Base-by-base conservation (phyloP, 2,329 filamentous ascomycete species). In the Xylaria sp. region DNA sequence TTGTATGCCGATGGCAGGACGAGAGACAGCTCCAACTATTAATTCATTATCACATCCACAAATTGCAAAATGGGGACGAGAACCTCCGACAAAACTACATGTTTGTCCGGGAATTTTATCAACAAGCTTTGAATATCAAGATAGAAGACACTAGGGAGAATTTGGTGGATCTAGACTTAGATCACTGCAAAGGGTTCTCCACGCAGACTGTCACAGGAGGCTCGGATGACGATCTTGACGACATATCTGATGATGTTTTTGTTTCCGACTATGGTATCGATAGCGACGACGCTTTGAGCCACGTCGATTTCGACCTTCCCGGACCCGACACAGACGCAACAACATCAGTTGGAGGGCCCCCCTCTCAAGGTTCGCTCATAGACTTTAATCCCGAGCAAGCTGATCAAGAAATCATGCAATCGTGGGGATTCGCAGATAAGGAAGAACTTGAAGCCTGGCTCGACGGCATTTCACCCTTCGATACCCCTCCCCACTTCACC, bases 111-210 rank as follows among this genome's bases (percentile, higher is more conserved):
- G 6, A 11, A 11, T 50, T 14, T 5, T 64, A 61, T 38, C 19
- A 6, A 2, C 4, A 6, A 3, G 31, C 8, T 19, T 35, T 64
- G 1, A n/a, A n/a, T 0, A 3, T 54, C 14, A 21, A 46, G 0
- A 14, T 25, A 0, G 37, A 17, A 1, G 0, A 50, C 14, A 2
- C 57, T 3, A 43, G 61, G n/a, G 17, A 21, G 9, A 51, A 40
- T 5, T 47, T 57, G n/a, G 1, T 38, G 2, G 3, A 25, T 0
- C 14, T 64, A 8, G 21, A 49, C 4, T 1, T 57, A n/a, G 14
- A 38, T 2, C 46, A 61, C 8, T 47, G 61, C 7, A 11, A 50
- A 31, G 57, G 57, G 1, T 64, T 61, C 19, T n/a, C 52, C 15
- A 25, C 33, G 4, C n/a, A 40, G 19, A 45, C 37, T 1, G 57